Evolutionary conservation across 495 filamentous ascomycete genomes (phyloP).

Genomic region (Trichoderma virens): DNA sequence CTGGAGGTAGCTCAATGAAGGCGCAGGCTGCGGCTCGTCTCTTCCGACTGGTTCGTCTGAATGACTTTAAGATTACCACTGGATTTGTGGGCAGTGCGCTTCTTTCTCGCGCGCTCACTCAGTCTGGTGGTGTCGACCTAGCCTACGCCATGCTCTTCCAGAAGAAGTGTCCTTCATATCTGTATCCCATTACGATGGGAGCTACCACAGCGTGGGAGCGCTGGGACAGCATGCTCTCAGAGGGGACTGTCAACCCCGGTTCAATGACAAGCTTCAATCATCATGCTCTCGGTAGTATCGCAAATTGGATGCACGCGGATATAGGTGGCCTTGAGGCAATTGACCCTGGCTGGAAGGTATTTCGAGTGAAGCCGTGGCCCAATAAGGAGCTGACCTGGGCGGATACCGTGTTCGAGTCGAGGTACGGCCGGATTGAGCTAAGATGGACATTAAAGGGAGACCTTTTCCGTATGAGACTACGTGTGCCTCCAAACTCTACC

Average conservation of each 20-base stretch:
- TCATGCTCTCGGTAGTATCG: slow-evolving; percentile 39
- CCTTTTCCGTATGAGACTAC: too few species aligned
- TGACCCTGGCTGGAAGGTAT: slow-evolving; percentile 29
- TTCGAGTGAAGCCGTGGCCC: slow-evolving; percentile 21
- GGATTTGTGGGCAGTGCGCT: slow-evolving; percentile 44
- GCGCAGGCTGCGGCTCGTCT: slow-evolving; percentile 24
- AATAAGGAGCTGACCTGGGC: slow-evolving; percentile 25
- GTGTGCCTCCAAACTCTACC: too few species aligned
- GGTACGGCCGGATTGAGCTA: neutral
- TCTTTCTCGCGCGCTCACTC: slow-evolving; percentile 31
- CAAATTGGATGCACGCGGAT: slow-evolving; percentile 26
- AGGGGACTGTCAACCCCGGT: slow-evolving; percentile 39
- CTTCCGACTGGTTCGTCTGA: slow-evolving; percentile 22
- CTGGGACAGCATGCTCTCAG: slow-evolving; percentile 41
- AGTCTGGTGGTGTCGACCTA: slow-evolving; percentile 18
- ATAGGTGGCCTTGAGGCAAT: slow-evolving; percentile 26
- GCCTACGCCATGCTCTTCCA: slow-evolving; percentile 27
- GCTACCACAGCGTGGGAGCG: slow-evolving; percentile 46
- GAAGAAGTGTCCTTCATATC: slow-evolving; percentile 32
- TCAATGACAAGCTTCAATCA: slow-evolving; percentile 47
- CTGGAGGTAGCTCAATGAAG: slow-evolving; percentile 11
- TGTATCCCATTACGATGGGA: slow-evolving; percentile 42
- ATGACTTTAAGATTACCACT: slow-evolving; percentile 34
- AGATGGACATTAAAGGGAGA: too few species aligned
- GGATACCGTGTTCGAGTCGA: slow-evolving; percentile 16